These are phyloP conservation scores for Ophiostoma sp. DNA, from an alignment of 2,329 filamentous ascomycete species.

Conservation along the genomic window DNA sequence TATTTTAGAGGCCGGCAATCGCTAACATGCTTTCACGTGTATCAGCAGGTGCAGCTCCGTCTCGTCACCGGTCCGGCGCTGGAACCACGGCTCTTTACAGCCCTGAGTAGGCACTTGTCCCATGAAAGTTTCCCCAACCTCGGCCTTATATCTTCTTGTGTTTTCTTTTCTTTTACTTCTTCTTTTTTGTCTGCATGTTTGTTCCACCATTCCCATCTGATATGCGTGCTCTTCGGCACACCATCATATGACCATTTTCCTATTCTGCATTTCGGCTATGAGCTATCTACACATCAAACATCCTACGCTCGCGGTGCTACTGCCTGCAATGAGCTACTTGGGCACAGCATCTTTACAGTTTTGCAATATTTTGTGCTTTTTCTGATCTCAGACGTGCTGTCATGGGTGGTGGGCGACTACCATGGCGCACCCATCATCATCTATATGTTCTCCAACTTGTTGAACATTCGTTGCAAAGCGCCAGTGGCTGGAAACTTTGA, in stretches of 20 bases:
- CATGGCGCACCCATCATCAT: not conserved
- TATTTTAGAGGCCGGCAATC: not conserved
- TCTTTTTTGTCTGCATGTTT: not conserved
- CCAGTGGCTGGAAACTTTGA: not conserved
- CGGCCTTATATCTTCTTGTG: constrained; percentile 12
- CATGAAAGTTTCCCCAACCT: not conserved
- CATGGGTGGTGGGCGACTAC: not conserved
- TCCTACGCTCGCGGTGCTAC: constrained; percentile 38
- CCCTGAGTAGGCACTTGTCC: constrained; percentile 15
- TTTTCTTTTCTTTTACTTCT: not conserved
- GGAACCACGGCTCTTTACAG: constrained; percentile 17
- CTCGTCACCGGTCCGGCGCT: constrained; percentile 20
- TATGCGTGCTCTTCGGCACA: constrained; percentile 7
- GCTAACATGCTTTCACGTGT: not conserved
- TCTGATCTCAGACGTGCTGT: constrained; percentile 18
- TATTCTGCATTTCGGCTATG: constrained; percentile 35
- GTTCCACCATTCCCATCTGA: not conserved
- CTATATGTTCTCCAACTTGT: constrained; percentile 1
- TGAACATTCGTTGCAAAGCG: not conserved
- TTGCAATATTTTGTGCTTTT: constrained; percentile 33
- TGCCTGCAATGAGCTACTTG: constrained; percentile 37
- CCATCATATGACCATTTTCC: constrained; percentile 3
- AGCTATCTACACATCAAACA: constrained; percentile 38
- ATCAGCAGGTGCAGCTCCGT: constrained; percentile 17
- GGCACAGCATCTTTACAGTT: constrained; percentile 39